Percentiles rank a stretch among this genome's conserved stretches.
phyloP scores from a whole-genome alignment of 169 alveolate species.

The Miamiensis avidus region DNA sequence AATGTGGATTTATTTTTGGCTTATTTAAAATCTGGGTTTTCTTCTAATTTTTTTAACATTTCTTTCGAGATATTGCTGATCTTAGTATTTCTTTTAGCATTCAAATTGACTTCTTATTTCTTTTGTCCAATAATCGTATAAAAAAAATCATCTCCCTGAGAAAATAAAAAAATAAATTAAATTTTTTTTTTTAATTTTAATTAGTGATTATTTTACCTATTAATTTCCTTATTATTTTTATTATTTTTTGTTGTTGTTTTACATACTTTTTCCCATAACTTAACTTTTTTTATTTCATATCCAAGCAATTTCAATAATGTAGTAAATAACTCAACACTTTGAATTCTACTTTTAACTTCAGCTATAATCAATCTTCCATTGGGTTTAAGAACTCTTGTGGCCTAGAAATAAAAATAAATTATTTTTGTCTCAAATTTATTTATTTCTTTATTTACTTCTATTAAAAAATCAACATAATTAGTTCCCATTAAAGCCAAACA shows the following conservation, averaged over 20 bases:
- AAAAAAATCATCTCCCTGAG: not conserved
- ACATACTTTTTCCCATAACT: not conserved
- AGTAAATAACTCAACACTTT: constrained; percentile 29
- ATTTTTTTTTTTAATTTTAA: not conserved
- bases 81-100: not conserved
- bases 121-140: not conserved
- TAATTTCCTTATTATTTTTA: not conserved
- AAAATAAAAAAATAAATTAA: constrained; percentile 2
- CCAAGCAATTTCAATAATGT: constrained; percentile 35
- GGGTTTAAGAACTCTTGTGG: constrained; percentile 39
- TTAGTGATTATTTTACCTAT: not conserved
- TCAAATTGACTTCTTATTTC: not conserved
- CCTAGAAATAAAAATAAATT: not conserved
- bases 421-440: not conserved
- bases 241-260: not conserved
- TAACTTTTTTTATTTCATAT: constrained; percentile 11
- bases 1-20: not conserved
- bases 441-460: constrained; percentile 6
- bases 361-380: constrained; percentile 49
- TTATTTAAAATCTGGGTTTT: not conserved
- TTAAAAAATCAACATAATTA: constrained; percentile 45
- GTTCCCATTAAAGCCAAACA: constrained; percentile 53
- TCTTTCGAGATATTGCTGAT: not conserved
- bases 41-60: not conserved
- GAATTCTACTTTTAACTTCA: constrained; percentile 53